Percentiles rank a stretch among this genome's conserved stretches.
Evolutionary conservation across 2,329 filamentous ascomycete genomes (phyloP).

Genomic region (Sarocladiaceae sp.): DNA sequence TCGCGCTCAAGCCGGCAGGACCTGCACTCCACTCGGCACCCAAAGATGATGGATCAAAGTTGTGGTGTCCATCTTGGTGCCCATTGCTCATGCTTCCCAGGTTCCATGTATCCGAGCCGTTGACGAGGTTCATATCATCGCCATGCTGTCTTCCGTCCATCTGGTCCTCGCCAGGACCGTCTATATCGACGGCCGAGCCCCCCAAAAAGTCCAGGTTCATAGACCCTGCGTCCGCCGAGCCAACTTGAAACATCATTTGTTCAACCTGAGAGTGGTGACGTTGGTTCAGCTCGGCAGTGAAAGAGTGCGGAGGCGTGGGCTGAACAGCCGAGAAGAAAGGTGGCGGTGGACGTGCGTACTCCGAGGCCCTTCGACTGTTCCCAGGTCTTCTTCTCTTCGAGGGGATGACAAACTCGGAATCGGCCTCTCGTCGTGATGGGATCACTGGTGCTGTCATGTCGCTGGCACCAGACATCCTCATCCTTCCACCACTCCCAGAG

Average conservation of each 20-base stretch:
- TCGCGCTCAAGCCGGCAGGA: slow-evolving; percentile 23
- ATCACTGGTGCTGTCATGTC: slow-evolving; percentile 18
- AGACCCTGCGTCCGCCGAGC: slow-evolving; percentile 12
- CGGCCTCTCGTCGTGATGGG: slow-evolving; percentile 25
- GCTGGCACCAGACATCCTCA: slow-evolving; percentile 13
- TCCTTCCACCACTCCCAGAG: slow-evolving; percentile 3
- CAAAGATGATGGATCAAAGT: slow-evolving; percentile 17
- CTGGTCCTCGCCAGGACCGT: slow-evolving; percentile 14
- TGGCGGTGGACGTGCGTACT: slow-evolving; percentile 23
- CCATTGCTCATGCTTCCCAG: slow-evolving; percentile 17
- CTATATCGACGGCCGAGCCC: slow-evolving; percentile 22
- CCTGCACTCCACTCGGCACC: slow-evolving; percentile 21
- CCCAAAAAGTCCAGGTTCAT: slow-evolving; percentile 24
- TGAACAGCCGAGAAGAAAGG: slow-evolving; percentile 19
- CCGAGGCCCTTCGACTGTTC: slow-evolving; percentile 22
- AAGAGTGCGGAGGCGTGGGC: slow-evolving; percentile 14
- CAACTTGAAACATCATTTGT: slow-evolving; percentile 20
- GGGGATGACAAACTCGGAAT: slow-evolving; percentile 18
- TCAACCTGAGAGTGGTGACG: slow-evolving; percentile 18
- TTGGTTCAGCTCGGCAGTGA: slow-evolving; percentile 10
- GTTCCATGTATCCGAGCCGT: slow-evolving; percentile 22
- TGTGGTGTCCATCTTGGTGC: slow-evolving; percentile 8
- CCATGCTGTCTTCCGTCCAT: slow-evolving; percentile 10
- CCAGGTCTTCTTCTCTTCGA: slow-evolving; percentile 22
- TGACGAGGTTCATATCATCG: slow-evolving; percentile 20